Evolutionary conservation across 768 basidiomycete species (phyloP).

Genomic region (Lyophyllum decastes): DNA sequence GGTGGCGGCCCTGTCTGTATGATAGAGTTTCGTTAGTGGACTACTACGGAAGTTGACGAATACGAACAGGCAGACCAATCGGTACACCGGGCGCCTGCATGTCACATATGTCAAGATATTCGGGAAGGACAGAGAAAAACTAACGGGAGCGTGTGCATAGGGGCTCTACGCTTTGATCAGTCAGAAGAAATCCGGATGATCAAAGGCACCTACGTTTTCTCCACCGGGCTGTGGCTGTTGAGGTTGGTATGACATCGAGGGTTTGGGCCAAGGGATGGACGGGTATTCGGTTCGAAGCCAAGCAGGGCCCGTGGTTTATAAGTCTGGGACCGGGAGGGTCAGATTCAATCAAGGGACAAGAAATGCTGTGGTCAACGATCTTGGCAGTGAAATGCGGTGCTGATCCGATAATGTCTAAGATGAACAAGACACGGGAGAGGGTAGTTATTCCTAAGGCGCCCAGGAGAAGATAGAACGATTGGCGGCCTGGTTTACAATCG

Average conservation of each 20-base stretch:
- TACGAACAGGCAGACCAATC: constrained; percentile 7
- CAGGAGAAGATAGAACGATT: not conserved
- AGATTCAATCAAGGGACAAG: not conserved
- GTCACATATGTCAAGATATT: not conserved
- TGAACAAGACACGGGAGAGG: not conserved
- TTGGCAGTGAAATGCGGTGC: not conserved
- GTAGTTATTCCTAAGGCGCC: not conserved
- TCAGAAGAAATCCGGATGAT: no score
- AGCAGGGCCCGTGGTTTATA: not conserved
- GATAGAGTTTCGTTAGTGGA: not conserved
- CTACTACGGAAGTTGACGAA: not conserved
- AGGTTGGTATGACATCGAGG: not conserved
- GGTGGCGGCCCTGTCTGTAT: constrained; percentile 3
- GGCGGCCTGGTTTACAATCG: no score
- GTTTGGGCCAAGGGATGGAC: not conserved
- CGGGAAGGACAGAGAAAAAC: not conserved
- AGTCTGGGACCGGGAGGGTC: no score
- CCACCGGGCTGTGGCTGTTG: not conserved
- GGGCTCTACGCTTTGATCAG: not conserved
- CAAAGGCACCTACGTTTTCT: not conserved
- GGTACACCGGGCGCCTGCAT: constrained; percentile 6
- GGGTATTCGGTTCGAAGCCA: not conserved
- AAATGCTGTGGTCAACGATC: not conserved
- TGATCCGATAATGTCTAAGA: not conserved
- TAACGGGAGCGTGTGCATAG: constrained; percentile 5